Percentiles rank a stretch among this genome's conserved stretches.
phyloP scores from a whole-genome alignment of 768 basidiomycete genomes.

The Cystofilobasidium capitatum region DNA sequence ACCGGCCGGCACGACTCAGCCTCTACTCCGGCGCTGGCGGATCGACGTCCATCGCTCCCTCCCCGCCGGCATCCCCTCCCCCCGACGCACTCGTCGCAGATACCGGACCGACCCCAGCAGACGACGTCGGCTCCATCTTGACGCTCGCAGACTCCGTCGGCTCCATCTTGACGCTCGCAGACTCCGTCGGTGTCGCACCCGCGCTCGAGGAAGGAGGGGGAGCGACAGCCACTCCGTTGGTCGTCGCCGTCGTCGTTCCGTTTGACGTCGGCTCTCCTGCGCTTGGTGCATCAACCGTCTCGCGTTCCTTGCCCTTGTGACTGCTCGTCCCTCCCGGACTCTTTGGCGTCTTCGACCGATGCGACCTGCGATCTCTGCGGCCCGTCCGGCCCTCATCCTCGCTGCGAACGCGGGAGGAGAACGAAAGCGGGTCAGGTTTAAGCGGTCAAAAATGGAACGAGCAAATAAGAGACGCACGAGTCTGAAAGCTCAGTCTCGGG shows the following conservation, averaged over 20 bases:
- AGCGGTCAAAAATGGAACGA: too few species aligned
- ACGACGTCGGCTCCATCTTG: neutral
- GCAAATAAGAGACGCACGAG: slow-evolving; percentile 42
- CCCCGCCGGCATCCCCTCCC: too few species aligned
- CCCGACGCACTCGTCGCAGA: too few species aligned
- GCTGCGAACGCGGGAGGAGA: neutral
- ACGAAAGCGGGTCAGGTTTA: neutral
- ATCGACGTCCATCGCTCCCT: too few species aligned
- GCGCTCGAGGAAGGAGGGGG: neutral
- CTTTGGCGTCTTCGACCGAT: neutral
- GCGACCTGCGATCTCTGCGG: slow-evolving; percentile 41
- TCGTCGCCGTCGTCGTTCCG: neutral
- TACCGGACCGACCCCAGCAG: too few species aligned
- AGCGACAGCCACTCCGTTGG: neutral
- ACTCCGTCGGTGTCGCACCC: neutral
- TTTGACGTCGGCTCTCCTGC: neutral
- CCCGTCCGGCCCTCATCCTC: slow-evolving; percentile 94
- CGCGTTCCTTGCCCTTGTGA: slow-evolving; percentile 9
- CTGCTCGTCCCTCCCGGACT: too few species aligned
- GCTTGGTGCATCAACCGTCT: neutral
- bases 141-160: neutral
- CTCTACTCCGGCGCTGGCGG: too few species aligned
- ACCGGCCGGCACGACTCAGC: too few species aligned
- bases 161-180: neutral
- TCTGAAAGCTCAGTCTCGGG: slow-evolving; percentile 85